Conservation (phyloP, 345 rosid species). For the Eucalyptus polybractea region DNA sequence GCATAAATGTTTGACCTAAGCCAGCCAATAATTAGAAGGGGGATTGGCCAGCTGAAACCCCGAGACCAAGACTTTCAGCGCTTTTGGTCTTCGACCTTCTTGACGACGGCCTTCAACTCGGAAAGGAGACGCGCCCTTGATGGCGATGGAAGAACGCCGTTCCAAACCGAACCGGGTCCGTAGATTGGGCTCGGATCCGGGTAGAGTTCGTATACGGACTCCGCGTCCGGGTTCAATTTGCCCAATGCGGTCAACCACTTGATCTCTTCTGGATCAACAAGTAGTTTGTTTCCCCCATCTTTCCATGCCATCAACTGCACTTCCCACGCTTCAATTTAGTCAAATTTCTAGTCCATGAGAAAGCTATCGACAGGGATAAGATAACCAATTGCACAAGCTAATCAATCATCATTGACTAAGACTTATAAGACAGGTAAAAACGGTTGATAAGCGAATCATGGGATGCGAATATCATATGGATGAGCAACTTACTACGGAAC, state of each 20-base stretch:
- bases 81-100: constrained; percentile 17
- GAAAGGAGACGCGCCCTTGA: constrained; percentile 23
- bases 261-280: constrained; percentile 52
- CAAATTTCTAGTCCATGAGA: background rate
- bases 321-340: background rate
- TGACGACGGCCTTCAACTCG: constrained; percentile 25
- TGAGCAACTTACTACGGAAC: background rate
- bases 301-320: constrained; percentile 80
- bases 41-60: too few species aligned
- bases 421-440: background rate
- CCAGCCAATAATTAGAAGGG: background rate
- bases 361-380: background rate
- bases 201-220: constrained; percentile 55
- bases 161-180: constrained; percentile 59
- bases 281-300: constrained; percentile 47
- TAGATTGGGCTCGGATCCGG: constrained; percentile 16
- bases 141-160: constrained; percentile 31
- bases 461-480: background rate
- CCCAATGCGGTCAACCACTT: constrained; percentile 31
- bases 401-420: background rate
- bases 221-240: constrained; percentile 43
- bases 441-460: background rate
- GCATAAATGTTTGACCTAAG: background rate
- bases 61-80: background rate
- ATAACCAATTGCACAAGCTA: background rate